Conservation (phyloP, 495 filamentous ascomycete genomes). For the Rusavskia elegans region DNA sequence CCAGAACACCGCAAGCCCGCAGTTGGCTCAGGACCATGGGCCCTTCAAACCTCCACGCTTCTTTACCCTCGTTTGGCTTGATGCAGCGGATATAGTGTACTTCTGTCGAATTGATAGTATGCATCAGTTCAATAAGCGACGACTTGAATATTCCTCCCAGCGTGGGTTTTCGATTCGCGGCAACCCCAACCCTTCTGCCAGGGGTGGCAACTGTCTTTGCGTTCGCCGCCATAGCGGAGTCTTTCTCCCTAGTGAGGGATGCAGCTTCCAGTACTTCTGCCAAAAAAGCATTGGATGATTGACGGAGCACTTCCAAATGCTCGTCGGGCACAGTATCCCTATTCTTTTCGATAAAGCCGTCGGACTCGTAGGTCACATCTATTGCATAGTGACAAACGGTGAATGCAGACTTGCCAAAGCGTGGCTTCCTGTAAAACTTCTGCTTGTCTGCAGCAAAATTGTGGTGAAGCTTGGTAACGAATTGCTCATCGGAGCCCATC, state of each 20-base stretch:
- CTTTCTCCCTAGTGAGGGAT: slow-evolving; percentile 76
- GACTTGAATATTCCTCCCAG: slow-evolving; percentile 98
- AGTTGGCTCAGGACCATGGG: slow-evolving; percentile 98
- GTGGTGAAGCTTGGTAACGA: slow-evolving; percentile 93
- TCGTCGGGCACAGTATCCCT: slow-evolving; percentile 97
- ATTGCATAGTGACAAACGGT: slow-evolving; percentile 98
- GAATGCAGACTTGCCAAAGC: slow-evolving; percentile 94
- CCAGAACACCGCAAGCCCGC: slow-evolving; percentile 94
- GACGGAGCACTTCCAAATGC: slow-evolving; percentile 80
- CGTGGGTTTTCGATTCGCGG: slow-evolving; percentile 89
- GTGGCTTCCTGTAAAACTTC: slow-evolving; percentile 95
- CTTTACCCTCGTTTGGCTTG: slow-evolving; percentile 97
- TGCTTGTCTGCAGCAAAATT: slow-evolving; percentile 85
- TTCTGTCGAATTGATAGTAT: slow-evolving; percentile 92
- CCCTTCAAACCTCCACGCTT: slow-evolving; percentile 94
- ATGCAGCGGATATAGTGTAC: slow-evolving; percentile 99
- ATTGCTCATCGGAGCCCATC: slow-evolving; percentile 94
- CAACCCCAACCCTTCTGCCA: slow-evolving; percentile 74
- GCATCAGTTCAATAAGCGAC: slow-evolving; percentile 94
- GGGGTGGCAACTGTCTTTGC: slow-evolving; percentile 49
- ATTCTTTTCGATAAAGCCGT: slow-evolving; percentile 99
- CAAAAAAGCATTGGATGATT: slow-evolving; percentile 76
- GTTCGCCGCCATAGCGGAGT: slow-evolving; percentile 52
- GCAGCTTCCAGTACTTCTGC: slow-evolving; percentile 72
- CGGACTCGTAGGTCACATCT: slow-evolving; percentile 98